Evolutionary conservation across 1,284 basidiomycete genomes (phyloP).

Genomic region (Cerioporus squamosus): DNA sequence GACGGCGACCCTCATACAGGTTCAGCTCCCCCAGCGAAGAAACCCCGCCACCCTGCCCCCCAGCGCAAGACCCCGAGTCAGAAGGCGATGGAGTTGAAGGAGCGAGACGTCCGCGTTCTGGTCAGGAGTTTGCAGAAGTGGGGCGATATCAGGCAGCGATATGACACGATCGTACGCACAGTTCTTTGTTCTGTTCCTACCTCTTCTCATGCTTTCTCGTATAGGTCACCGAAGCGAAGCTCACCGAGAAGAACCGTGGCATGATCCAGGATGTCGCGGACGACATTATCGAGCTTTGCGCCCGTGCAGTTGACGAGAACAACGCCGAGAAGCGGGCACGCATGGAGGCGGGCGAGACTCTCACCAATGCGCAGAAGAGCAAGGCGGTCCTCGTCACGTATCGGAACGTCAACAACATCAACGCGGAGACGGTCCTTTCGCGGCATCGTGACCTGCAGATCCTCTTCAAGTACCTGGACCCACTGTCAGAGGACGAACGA

Average conservation of each 20-base stretch:
- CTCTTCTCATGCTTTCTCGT: conserved; percentile 7
- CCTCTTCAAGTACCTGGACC: conserved; percentile 81
- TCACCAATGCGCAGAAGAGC: conserved; percentile 87
- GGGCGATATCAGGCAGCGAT: conserved; percentile 96
- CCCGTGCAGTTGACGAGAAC: conserved; percentile 84
- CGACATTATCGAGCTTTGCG: conserved; percentile 89
- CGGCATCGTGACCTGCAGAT: conserved; percentile 91
- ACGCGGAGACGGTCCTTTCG: conserved; percentile 95
- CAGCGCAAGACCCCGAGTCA: conserved; percentile 85
- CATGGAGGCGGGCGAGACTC: conserved; percentile 82
- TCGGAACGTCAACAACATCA: conserved; percentile 91
- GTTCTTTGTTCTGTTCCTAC: conserved; percentile 3
- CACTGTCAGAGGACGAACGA: conserved; percentile 63
- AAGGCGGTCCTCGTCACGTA: conserved; percentile 95
- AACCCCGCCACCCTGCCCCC: conserved; percentile 70
- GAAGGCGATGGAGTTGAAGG: conserved; percentile 95
- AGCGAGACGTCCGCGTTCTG: conserved; percentile 94
- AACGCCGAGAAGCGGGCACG: conserved; percentile 80
- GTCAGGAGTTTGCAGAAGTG: conserved; percentile 96
- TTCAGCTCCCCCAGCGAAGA: conserved; percentile 66
- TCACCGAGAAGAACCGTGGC: conserved; percentile 92
- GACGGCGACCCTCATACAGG: conserved; percentile 84
- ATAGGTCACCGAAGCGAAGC: conserved; percentile 89
- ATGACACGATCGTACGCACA: conserved; percentile 86
- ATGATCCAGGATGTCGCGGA: conserved; percentile 93